Evolutionary conservation across 768 basidiomycete species (phyloP).

Genomic region (Steccherinum ochraceum): DNA sequence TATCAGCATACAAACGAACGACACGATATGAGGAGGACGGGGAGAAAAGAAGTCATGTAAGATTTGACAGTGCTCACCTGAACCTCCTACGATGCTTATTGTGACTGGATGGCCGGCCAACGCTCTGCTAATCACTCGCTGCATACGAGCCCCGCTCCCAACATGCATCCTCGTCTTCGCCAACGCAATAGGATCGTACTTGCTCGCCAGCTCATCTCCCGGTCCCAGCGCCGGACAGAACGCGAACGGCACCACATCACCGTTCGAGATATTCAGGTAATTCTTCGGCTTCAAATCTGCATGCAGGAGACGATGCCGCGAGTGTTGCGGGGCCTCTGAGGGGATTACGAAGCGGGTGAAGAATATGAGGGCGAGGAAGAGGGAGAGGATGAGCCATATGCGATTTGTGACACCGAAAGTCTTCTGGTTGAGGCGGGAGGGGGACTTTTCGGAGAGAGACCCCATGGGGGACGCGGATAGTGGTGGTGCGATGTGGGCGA

Average conservation of each 20-base stretch:
- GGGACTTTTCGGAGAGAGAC: conserved; percentile 39
- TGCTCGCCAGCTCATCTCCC: conserved; percentile 69
- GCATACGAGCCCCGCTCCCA: conserved; percentile 78
- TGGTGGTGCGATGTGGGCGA: conserved; percentile 51
- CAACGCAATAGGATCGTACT: conserved; percentile 72
- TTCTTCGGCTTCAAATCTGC: conserved; percentile 64
- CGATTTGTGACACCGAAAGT: conserved; percentile 59
- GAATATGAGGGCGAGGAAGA: conserved; percentile 48
- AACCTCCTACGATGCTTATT: conserved; percentile 86
- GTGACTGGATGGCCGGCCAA: conserved; percentile 82
- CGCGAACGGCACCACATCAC: conserved; percentile 64
- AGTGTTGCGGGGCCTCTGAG: conserved; percentile 19
- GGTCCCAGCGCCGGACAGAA: conserved; percentile 91
- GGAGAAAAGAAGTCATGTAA: neutral
- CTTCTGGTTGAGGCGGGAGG: conserved; percentile 49
- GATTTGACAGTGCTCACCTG: conserved; percentile 65
- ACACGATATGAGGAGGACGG: neutral
- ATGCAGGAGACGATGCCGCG: conserved; percentile 21
- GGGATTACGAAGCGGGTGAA: conserved; percentile 54
- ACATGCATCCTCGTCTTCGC: conserved; percentile 70
- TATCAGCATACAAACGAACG: too few species aligned
- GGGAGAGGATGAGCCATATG: conserved; percentile 54
- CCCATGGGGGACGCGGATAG: conserved; percentile 40
- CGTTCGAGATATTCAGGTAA: conserved; percentile 63
- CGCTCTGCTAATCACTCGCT: conserved; percentile 77